These are phyloP conservation scores for Cladorrhinum sp. DNA, from an alignment of 2,329 filamentous ascomycete species.

Conservation along the genomic window DNA sequence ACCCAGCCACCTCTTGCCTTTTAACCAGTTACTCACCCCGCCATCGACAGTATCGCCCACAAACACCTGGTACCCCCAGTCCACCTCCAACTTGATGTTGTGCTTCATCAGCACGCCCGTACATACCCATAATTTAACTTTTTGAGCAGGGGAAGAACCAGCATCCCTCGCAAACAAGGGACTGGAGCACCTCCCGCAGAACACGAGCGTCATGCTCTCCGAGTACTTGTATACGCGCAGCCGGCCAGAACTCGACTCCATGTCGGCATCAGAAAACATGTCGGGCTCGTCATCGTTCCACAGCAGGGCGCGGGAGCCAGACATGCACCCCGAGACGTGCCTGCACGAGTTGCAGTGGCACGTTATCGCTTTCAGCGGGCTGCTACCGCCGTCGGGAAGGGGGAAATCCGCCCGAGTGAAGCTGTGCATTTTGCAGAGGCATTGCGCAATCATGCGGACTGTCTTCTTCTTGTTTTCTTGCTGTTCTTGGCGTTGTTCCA, in stretches of 20 bases:
- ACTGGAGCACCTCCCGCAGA: constrained; percentile 44
- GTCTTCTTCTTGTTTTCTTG: not conserved
- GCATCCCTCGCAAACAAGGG: constrained; percentile 39
- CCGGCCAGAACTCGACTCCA: too few species aligned
- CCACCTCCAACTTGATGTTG: constrained; percentile 30
- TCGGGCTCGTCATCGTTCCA: constrained; percentile 38
- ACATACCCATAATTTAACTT: constrained; percentile 33
- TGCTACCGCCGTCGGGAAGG: constrained; percentile 29
- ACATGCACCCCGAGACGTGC: constrained; percentile 42
- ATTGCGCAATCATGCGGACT: constrained; percentile 38
- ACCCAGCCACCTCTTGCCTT: constrained; percentile 30
- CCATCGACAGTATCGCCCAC: constrained; percentile 52
- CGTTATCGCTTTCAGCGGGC: constrained; percentile 41
- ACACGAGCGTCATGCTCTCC: constrained; percentile 34
- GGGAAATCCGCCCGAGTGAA: constrained; percentile 37
- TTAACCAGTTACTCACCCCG: constrained; percentile 48
- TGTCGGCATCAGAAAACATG: not conserved
- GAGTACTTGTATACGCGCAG: constrained; percentile 40
- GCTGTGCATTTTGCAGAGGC: constrained; percentile 44
- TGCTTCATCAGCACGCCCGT: constrained; percentile 39
- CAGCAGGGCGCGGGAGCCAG: constrained; percentile 30
- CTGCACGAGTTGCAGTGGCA: constrained; percentile 53
- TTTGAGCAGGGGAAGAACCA: constrained; percentile 4
- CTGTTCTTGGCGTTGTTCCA: not conserved
- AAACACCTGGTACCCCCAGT: constrained; percentile 40